These are phyloP conservation scores for Phytophthora kernoviae DNA, from an alignment of 352 stramenopile genomes.

Conservation along the genomic window DNA sequence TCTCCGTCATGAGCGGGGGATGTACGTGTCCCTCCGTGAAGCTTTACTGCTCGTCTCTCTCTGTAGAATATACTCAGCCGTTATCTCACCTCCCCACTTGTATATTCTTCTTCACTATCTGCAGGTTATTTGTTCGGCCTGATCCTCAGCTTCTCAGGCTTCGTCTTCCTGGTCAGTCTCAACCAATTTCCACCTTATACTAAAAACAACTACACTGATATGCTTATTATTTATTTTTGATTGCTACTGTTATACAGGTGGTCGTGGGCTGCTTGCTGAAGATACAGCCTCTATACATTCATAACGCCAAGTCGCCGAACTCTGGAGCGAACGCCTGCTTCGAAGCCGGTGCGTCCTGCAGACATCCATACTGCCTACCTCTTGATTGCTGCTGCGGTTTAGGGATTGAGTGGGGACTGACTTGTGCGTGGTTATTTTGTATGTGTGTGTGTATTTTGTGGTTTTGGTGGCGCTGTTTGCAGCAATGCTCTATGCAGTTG, in stretches of 20 bases:
- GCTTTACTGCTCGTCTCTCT: not conserved
- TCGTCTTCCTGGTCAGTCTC: slow-evolving; percentile 72
- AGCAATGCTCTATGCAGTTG: slow-evolving; percentile 65
- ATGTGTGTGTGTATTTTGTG: slow-evolving; percentile 1
- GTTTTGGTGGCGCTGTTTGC: not conserved
- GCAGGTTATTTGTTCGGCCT: slow-evolving; percentile 75
- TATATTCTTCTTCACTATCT: slow-evolving; percentile 1
- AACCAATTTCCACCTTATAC: not conserved
- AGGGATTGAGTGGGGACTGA: not conserved
- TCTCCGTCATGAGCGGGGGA: slow-evolving; percentile 21
- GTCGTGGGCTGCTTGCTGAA: slow-evolving; percentile 75
- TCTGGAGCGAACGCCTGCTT: slow-evolving; percentile 78
- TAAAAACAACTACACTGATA: not conserved
- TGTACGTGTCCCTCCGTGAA: slow-evolving; percentile 13
- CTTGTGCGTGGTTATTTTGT: slow-evolving; percentile 6
- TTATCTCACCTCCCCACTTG: not conserved
- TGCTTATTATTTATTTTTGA: slow-evolving; percentile 6
- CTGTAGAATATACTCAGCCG: not conserved
- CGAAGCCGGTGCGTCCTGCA: slow-evolving; percentile 59
- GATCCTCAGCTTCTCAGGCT: slow-evolving; percentile 80
- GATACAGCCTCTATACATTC: slow-evolving; percentile 76
- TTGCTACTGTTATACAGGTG: slow-evolving; percentile 40
- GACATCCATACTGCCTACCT: no score
- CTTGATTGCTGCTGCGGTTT: not conserved
- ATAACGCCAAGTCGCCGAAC: slow-evolving; percentile 72